A percentile compares a stretch with the other conserved stretches of the same genome.
Conservation (phyloP, 495 filamentous ascomycete genomes). For the Pseudotulostoma volvatum region DNA sequence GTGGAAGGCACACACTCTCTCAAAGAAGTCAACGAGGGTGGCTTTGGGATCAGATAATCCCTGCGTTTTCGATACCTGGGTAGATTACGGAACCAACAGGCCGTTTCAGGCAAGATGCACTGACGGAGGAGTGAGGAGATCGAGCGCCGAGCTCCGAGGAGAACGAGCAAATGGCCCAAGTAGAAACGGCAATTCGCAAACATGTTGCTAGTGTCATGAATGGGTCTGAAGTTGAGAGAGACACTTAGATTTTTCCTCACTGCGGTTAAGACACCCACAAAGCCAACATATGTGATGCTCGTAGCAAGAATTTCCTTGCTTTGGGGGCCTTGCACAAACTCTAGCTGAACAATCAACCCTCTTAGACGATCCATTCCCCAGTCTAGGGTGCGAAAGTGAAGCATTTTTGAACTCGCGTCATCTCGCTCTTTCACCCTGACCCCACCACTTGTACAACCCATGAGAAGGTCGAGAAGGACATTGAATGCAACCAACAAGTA, state of each 20-base stretch:
- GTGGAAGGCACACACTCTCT: conserved; percentile 15
- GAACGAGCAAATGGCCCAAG: conserved; percentile 34
- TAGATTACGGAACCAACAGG: background rate
- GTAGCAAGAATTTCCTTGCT: conserved; percentile 33
- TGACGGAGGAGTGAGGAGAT: conserved; percentile 37
- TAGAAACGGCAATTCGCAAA: conserved; percentile 26
- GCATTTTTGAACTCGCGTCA: conserved; percentile 19
- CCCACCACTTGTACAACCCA: conserved; percentile 51
- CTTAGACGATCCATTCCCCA: conserved; percentile 50
- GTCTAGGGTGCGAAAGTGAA: conserved; percentile 53
- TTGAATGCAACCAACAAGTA: conserved; percentile 46
- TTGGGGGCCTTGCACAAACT: conserved; percentile 28
- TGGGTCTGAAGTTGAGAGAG: conserved; percentile 48
- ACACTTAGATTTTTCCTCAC: conserved; percentile 38
- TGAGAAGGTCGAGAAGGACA: conserved; percentile 43
- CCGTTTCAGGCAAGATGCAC: conserved; percentile 18
- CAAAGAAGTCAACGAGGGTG: conserved; percentile 14
- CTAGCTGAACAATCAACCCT: conserved; percentile 38
- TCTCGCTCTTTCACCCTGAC: conserved; percentile 13
- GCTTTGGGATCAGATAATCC: background rate
- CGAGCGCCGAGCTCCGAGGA: conserved; percentile 39
- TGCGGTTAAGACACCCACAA: conserved; percentile 45
- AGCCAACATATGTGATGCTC: conserved; percentile 46
- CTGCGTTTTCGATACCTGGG: background rate
- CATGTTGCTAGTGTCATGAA: conserved; percentile 27